Evolutionary conservation across 306 rosid species (phyloP), one percentile per base, ranked within the genome.

Genomic region (Citrullus colocynthis): DNA sequence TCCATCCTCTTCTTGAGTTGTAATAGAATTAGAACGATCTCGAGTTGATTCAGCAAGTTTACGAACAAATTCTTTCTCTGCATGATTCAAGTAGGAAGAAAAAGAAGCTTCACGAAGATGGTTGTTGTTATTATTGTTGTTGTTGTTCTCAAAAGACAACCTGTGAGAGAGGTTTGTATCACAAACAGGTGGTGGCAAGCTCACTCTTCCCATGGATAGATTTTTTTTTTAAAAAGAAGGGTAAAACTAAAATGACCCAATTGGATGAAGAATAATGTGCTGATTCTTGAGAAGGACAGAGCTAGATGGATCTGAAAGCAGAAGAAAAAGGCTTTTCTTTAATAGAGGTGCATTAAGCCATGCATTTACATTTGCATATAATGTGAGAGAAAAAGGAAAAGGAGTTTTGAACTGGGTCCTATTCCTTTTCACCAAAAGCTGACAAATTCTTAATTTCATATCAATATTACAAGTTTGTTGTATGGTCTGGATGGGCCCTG

Each of bases 1-100:
- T 74, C 81, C 96, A 54, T 87, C 89, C 9, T 90, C 89, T 75
- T 87, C 97, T 3, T 51, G 56, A 30, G 66, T 13, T 13, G 10
- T 44, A 0, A 30, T 11, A 6, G 54, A 10, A 42, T 72, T 72
- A 0, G 76, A 48, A 0, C 39, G 76, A 32, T 51, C 48, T 17
- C 77, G 45, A 30, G 62, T 41, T 13, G 79, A 37, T 44, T 76
- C 56, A 6, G 69, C 55, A n/a, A 76, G 79, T 21, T 76, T 76
- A 20, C 69, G 79, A 9, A 76, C 79, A 14, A 76, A 76, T 4
- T 76, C 79, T 58, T 59, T 41, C 52, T 76, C 79, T 12, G 65
- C 79, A 39, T 76, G 52, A 32, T 76, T 59, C 24, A 76, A 55
- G 30, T 76, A 76, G 5, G 79, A 76, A 76, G 79, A 76, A 48